Base-by-base conservation (phyloP, 352 stramenopile species). In the Phytophthora pseudosyringae region DNA sequence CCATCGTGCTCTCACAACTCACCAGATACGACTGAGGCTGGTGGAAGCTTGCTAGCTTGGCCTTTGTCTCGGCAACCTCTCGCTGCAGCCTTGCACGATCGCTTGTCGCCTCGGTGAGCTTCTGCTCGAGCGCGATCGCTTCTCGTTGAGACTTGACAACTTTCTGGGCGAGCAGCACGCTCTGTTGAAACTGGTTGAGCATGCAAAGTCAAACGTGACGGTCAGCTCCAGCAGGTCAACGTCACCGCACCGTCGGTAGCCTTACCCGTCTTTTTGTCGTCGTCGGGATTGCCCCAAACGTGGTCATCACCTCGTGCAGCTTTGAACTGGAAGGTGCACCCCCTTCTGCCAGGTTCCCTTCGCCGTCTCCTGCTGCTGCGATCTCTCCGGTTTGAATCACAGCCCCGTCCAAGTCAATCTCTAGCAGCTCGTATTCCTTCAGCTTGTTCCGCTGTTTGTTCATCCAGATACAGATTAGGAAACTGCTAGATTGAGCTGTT, bases 1-100 rank as follows among this genome's bases (percentile, higher is more conserved):
- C 35, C 16, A 21, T 44, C 13, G 16, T 18, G 38, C 16, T 52
- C 7, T 26, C 39, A 52, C 18, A 48, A 29, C 50, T 36, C 63
- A 93, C 84, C 70, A 93, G 59, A 64, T 91, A 93, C 5, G 82
- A 75, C 46, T 93, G 85, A 5, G 85, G 85, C 41, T 93, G 85
- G 32, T 90, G 79, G 7, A 91, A 60, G n/a, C 75, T 80, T 12
- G 56, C 54, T 18, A 93, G 53, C 35, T 80, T 81, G 3, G 52
- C 29, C 25, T 74, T 82, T 0, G 87, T 49, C 4, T 76, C 57
- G 0, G 46, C 51, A n/a, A 79, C 39, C 7, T 87, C 51, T 7
- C 61, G 39, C 15, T 76, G 39, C 1, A 91, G 67, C 3, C 53
- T 54, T 0, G 13, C 10, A 25, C 73, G 69, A n/a, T 88, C 80